These are phyloP conservation scores for Pleomassaria siparia DNA, from an alignment of 2,329 filamentous ascomycete genomes.

Conservation along the genomic window DNA sequence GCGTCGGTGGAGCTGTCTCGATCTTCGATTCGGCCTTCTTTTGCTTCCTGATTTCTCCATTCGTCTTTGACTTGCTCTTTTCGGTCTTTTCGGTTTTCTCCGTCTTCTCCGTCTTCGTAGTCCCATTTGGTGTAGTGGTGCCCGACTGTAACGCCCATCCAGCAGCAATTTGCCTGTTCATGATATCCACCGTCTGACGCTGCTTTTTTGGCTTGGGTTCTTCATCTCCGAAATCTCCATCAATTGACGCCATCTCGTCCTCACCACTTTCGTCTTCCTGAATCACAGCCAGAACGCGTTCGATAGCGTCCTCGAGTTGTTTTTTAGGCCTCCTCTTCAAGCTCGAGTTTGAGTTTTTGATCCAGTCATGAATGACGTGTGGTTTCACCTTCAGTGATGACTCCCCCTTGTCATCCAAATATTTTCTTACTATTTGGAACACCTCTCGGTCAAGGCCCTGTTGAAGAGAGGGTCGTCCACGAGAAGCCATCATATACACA, in stretches of 20 bases:
- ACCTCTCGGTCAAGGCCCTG: slow-evolving; percentile 55
- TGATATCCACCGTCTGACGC: slow-evolving; percentile 53
- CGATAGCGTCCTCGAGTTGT: slow-evolving; percentile 80
- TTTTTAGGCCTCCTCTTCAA: slow-evolving; percentile 80
- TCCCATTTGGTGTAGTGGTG: slow-evolving; percentile 29
- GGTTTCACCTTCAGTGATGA: slow-evolving; percentile 56
- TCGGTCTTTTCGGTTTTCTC: slow-evolving; percentile 30
- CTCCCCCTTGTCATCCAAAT: slow-evolving; percentile 65
- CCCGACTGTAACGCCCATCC: slow-evolving; percentile 54
- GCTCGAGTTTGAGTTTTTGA: slow-evolving; percentile 84
- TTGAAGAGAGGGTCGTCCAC: slow-evolving; percentile 35
- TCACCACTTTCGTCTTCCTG: slow-evolving; percentile 63
- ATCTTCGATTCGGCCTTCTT: slow-evolving; percentile 63
- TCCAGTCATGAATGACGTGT: slow-evolving; percentile 70
- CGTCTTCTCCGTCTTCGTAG: too few species aligned
- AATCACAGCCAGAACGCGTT: slow-evolving; percentile 74
- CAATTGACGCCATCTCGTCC: slow-evolving; percentile 53
- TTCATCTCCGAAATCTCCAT: slow-evolving; percentile 39
- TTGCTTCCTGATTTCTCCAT: slow-evolving; percentile 44
- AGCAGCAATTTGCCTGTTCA: slow-evolving; percentile 66
- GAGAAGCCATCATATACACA: slow-evolving; percentile 26
- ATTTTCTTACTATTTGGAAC: slow-evolving; percentile 76
- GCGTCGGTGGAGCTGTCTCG: slow-evolving; percentile 66
- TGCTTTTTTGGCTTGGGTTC: slow-evolving; percentile 21
- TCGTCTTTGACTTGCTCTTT: slow-evolving; percentile 1